Base-by-base conservation (phyloP, 2,329 filamentous ascomycete species). In the Colletotrichum nymphaeae region DNA sequence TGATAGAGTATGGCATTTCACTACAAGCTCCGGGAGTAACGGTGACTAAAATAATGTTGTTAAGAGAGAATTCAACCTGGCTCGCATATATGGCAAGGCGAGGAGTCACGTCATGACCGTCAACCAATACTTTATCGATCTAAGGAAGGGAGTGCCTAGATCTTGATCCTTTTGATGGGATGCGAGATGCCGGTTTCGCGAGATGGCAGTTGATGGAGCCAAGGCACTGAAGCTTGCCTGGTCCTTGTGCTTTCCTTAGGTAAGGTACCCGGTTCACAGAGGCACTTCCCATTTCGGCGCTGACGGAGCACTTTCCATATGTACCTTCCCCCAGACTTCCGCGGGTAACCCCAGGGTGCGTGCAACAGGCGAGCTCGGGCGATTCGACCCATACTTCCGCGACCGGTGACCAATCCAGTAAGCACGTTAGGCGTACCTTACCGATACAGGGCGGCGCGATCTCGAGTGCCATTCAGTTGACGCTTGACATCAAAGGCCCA, bases 401-500 rank as follows among this genome's bases (percentile, higher is more conserved):
- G 30, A 32, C 32, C 35, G 22, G 42, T 28, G 63, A 71, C 71
- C 71, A 73, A 73, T 73, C 71, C 67, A 71, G 62, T 70, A 62
- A 66, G 71, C 67, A 30, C 55, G 32, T 60, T 67, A 56, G 67
- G 60, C 70, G 67, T 73, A 62, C 42, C 19, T n/a, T 49, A 49
- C 42, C 19, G 19, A 49, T 49, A 49, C 62, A 70, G 71, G 46
- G 56, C 67, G 26, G 67, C 60, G 71, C 67, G 67, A 70, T 73
- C 24, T 66, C 24, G 71, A 71, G 60, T 32, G 63, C 71, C 16
- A 49, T 49, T 22, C 42, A 66, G 67, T 49, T 35, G 53, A 53
- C 53, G 30, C 67, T 73, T 57, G 28, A 70, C 60, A 62, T 62
- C 67, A 66, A 62, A 58, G 53, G 62, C 30, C 37, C 28, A 37